Base-by-base conservation (phyloP, 352 stramenopile species). In the Phytopythium kandeliae region DNA sequence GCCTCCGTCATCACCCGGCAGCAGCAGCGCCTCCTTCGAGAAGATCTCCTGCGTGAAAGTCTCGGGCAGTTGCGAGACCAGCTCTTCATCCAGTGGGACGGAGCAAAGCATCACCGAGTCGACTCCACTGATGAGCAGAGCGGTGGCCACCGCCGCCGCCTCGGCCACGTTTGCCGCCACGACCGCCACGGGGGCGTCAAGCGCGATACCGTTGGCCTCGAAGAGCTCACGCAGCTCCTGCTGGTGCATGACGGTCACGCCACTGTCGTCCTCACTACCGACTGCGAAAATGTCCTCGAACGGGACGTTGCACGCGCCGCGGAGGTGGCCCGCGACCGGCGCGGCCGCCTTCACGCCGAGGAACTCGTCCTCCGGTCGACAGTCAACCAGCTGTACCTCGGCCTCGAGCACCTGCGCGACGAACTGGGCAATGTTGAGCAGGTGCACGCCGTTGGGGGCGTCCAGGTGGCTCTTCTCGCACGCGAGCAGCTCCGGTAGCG, bases 131-230 rank as follows among this genome's bases (percentile, higher is more conserved):
- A 86, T 51, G 19, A 83, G 43, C 25, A 86, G 50, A 0, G 62
- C 68, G 54, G 69, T 87, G 8, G 82, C 82, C 31, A 90, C 75
- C 3, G 74, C 60, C 43, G 82, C 79, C 28, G 71, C 79, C 63
- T 91, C 74, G 9, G 63, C 54, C 5, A 58, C 60, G 28, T 67
- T 57, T n/a, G 65, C 69, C 2, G 58, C 70, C 6, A 89, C 48
- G 16, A 90, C 74, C 8, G 68, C 63, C 25, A 85, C 61, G 11
- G 62, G 59, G 9, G 43, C 52, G 11, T 69, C 54, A 16, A 78
- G 57, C 43, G 71, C 55, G 34, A 90, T 54, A 4, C 69, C 65
- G 22, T 67, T 65, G 16, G 50, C 53, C 48, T 75, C 65, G 16
- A 90, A 67, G 16, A 81, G 38, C 1, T 70, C 58, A 2, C 53